These are phyloP conservation scores for Benincasa hispida DNA, from an alignment of 306 rosid species.

Conservation along the genomic window DNA sequence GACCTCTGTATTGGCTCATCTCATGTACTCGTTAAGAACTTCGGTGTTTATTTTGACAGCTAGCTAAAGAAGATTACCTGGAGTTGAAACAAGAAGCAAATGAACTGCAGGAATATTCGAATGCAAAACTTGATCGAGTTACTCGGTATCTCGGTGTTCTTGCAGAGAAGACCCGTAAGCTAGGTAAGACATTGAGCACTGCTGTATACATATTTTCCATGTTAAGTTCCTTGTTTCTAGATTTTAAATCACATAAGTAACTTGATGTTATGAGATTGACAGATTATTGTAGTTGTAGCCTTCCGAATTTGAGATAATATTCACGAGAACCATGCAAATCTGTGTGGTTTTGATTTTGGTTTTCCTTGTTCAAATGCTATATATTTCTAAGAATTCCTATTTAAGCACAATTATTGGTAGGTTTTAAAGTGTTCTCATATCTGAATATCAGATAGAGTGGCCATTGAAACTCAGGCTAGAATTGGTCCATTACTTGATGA, in stretches of 20 bases:
- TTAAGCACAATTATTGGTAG: slow-evolving; percentile 10
- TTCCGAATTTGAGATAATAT: background rate
- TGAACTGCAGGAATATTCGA: slow-evolving; percentile 85
- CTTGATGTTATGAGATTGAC: background rate
- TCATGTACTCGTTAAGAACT: slow-evolving; percentile 13
- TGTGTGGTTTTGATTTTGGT: background rate
- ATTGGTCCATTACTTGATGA: slow-evolving; percentile 74
- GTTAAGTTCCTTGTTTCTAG: background rate
- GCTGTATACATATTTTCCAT: background rate
- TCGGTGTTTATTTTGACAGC: slow-evolving; percentile 41
- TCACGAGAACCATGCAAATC: background rate
- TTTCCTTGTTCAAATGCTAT: background rate
- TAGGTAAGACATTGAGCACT: slow-evolving; percentile 41
- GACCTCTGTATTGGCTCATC: background rate
- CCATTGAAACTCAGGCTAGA: slow-evolving; percentile 76
- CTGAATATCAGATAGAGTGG: slow-evolving; percentile 57
- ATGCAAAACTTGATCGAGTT: slow-evolving; percentile 88
- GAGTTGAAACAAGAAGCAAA: slow-evolving; percentile 82
- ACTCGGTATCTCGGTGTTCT: slow-evolving; percentile 93
- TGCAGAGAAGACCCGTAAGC: slow-evolving; percentile 65
- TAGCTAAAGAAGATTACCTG: slow-evolving; percentile 74
- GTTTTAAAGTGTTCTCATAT: slow-evolving; percentile 13
- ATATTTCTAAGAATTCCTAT: background rate
- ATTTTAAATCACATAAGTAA: background rate
- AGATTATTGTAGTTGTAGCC: background rate